These are phyloP conservation scores for Berkeleyomyces rouxiae DNA, from an alignment of 2,329 filamentous ascomycete genomes.

Conservation along the genomic window DNA sequence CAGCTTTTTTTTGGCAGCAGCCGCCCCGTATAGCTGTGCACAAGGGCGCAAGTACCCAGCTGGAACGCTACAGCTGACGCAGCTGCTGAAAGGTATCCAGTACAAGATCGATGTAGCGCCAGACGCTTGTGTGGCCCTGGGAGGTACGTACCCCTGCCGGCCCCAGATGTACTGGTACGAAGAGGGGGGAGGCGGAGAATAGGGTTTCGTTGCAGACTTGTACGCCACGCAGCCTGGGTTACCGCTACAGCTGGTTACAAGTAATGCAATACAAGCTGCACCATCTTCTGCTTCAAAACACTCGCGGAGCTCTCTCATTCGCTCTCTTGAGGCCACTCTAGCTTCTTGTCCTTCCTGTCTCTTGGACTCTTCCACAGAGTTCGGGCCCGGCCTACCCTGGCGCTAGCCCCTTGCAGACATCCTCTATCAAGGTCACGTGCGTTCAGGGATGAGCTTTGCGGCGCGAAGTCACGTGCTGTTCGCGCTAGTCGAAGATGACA, in stretches of 20 bases:
- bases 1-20: not conserved
- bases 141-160: not conserved
- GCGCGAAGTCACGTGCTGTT: not conserved
- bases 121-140: not conserved
- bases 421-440: not conserved
- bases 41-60: not conserved
- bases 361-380: too few relatives aligned
- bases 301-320: not conserved
- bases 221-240: too few relatives aligned
- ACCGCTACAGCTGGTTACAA: too few relatives aligned
- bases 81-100: not conserved
- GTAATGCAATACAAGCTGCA: too few relatives aligned
- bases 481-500: not conserved
- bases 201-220: not conserved
- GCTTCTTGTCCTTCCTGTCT: not conserved
- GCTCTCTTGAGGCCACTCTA: slow-evolving; percentile 3
- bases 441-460: not conserved
- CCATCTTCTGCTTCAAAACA: too few relatives aligned
- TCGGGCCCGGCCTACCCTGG: not conserved
- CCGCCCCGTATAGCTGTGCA: not conserved
- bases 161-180: not conserved
- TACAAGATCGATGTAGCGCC: not conserved
- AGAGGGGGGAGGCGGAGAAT: too few relatives aligned
- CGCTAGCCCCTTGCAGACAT: not conserved
- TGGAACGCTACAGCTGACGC: not conserved